Evolutionary conservation across 371 early-diverging fungal species (phyloP).

Genomic region (Smittium mucronatum): DNA sequence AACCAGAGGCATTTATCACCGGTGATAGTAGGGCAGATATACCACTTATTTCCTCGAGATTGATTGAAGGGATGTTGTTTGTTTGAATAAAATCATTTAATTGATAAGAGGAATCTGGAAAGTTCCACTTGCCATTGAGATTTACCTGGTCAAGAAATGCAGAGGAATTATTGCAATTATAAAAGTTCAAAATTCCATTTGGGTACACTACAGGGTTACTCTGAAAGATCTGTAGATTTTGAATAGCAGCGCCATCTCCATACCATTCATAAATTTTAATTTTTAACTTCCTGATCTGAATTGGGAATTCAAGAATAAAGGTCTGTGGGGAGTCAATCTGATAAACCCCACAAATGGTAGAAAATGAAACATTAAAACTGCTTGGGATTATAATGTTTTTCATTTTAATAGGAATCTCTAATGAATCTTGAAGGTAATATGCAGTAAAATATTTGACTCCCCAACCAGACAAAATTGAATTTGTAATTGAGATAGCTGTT

Average conservation of each 20-base stretch:
- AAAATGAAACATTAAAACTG: neutral
- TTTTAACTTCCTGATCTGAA: neutral
- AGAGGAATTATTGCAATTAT: neutral
- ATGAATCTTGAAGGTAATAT: neutral
- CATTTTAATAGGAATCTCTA: neutral
- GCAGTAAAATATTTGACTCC: neutral
- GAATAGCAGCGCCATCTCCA: neutral
- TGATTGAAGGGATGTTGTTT: neutral
- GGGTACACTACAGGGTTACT: neutral
- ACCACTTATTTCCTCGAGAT: neutral
- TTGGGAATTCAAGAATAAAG: neutral
- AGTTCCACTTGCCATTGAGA: neutral
- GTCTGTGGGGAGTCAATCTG: neutral
- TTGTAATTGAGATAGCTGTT: neutral
- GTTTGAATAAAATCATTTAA: neutral
- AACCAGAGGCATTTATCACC: neutral
- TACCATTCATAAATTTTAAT: neutral
- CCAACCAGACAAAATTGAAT: neutral
- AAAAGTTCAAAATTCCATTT: neutral
- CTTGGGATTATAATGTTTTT: neutral
- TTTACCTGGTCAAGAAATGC: neutral
- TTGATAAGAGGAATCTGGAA: neutral
- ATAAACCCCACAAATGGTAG: neutral
- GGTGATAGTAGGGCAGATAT: neutral
- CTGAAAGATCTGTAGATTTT: neutral